Evolutionary conservation across 257 asterid genomes (phyloP).

Genomic region (Oldenlandia corymbosa): DNA sequence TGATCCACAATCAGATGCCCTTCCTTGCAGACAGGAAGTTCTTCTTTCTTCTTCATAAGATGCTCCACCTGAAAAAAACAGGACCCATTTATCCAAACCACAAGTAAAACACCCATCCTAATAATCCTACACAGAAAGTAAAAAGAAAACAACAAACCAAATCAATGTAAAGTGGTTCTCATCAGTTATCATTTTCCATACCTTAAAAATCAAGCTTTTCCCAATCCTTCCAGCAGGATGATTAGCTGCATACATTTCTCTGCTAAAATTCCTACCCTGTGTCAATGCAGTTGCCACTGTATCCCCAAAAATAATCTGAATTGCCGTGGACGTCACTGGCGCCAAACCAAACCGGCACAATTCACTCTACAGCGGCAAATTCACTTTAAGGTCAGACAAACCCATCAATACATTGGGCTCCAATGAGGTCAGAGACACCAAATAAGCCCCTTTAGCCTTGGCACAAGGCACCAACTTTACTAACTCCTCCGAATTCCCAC

Average conservation of each 20-base stretch:
- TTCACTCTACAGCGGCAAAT: conserved; percentile 86
- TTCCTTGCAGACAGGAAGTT: conserved; percentile 82
- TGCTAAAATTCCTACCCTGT: conserved; percentile 74
- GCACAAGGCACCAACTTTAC: conserved; percentile 81
- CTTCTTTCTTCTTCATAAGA: conserved; percentile 79
- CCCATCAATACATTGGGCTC: conserved; percentile 57
- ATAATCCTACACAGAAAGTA: too few relatives aligned
- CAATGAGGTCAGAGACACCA: conserved; percentile 82
- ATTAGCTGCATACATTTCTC: conserved; percentile 78
- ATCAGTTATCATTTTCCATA: too few relatives aligned
- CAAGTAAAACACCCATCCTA: too few relatives aligned
- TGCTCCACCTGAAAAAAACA: conserved; percentile 98
- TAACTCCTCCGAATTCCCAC: conserved; percentile 81
- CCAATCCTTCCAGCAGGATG: conserved; percentile 53
- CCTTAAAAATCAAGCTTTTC: conserved; percentile 71
- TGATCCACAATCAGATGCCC: conserved; percentile 84
- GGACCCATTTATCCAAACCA: too few relatives aligned
- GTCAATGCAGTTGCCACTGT: conserved; percentile 87
- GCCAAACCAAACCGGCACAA: conserved; percentile 94
- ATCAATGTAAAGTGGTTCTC: too few relatives aligned
- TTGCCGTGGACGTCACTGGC: conserved; percentile 50
- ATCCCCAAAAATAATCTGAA: conserved; percentile 68
- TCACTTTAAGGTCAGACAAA: conserved; percentile 73
- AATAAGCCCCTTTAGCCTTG: conserved; percentile 73
- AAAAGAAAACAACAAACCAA: too few relatives aligned